These are phyloP conservation scores for Penicillium flavigenum DNA, from an alignment of 495 filamentous ascomycete species.

Conservation along the genomic window DNA sequence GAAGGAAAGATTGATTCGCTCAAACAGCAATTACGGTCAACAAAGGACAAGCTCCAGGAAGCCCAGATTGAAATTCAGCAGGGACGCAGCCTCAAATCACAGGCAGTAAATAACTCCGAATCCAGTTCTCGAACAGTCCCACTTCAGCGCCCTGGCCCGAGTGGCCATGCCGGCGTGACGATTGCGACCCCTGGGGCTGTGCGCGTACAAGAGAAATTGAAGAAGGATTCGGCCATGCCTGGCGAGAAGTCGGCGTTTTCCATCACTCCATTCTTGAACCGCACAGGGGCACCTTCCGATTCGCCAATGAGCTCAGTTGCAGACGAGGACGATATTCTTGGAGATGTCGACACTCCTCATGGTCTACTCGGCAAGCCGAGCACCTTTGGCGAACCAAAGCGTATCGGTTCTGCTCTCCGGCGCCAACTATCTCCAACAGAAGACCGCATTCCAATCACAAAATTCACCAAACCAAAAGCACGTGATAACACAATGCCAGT, in stretches of 20 bases:
- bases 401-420: conserved; percentile 10
- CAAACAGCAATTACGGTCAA: conserved; percentile 61
- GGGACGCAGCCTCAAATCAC: conserved; percentile 31
- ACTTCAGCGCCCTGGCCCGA: conserved; percentile 42
- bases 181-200: conserved; percentile 70
- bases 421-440: conserved; percentile 7
- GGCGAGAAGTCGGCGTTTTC: conserved; percentile 90
- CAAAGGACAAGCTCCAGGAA: conserved; percentile 69
- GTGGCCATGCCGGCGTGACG: conserved; percentile 47
- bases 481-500: conserved; percentile 3
- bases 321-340: conserved; percentile 30
- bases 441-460: conserved; percentile 5
- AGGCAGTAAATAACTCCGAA: conserved; percentile 28
- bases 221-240: conserved; percentile 53
- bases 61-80: conserved; percentile 46
- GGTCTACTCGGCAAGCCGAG: conserved; percentile 1
- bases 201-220: conserved; percentile 52
- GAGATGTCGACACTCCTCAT: conserved; percentile 4
- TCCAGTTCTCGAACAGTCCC: conserved; percentile 36
- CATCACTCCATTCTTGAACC: conserved; percentile 88
- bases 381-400: not conserved
- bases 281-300: conserved; percentile 56
- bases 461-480: conserved; percentile 9
- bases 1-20: conserved; percentile 69
- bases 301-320: conserved; percentile 39